Conservation (phyloP, 2,329 filamentous ascomycete genomes). For the Pyricularia sp. region DNA sequence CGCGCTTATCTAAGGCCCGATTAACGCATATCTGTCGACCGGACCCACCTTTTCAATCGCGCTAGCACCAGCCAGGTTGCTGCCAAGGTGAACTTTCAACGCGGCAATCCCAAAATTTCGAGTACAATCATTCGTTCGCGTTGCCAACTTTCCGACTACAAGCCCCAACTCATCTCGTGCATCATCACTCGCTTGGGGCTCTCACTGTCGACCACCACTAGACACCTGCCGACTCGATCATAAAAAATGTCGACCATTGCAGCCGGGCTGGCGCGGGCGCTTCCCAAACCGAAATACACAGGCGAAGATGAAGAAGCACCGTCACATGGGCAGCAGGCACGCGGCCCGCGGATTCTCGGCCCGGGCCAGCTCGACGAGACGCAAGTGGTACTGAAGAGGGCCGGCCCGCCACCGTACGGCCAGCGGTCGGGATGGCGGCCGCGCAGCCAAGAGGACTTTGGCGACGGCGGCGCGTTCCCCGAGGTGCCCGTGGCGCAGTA, state of each 20-base stretch:
- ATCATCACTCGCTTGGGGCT: background rate
- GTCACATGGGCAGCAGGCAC: conserved; percentile 56
- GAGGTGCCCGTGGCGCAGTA: conserved; percentile 93
- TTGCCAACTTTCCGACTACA: background rate
- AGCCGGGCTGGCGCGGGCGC: conserved; percentile 64
- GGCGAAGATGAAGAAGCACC: conserved; percentile 80
- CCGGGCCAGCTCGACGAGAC: conserved; percentile 73
- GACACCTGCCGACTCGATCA: background rate
- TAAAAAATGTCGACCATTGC: conserved; percentile 54
- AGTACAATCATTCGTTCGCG: background rate
- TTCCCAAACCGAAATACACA: conserved; percentile 86
- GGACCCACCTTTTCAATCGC: background rate
- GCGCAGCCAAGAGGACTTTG: conserved; percentile 80
- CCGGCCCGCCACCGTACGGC: conserved; percentile 80
- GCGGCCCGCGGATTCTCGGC: conserved; percentile 74
- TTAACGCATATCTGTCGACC: background rate
- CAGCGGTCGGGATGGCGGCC: conserved; percentile 87
- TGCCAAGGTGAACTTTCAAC: background rate
- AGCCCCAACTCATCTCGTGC: background rate
- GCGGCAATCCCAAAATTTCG: background rate
- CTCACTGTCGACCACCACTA: background rate
- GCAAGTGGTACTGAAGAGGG: conserved; percentile 75
- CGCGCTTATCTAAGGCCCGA: conserved; percentile 3
- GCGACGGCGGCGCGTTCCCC: conserved; percentile 91
- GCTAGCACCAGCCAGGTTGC: background rate